Evolutionary conservation across 768 basidiomycete species (phyloP).

Genomic region (Guyanaporus albipodus): DNA sequence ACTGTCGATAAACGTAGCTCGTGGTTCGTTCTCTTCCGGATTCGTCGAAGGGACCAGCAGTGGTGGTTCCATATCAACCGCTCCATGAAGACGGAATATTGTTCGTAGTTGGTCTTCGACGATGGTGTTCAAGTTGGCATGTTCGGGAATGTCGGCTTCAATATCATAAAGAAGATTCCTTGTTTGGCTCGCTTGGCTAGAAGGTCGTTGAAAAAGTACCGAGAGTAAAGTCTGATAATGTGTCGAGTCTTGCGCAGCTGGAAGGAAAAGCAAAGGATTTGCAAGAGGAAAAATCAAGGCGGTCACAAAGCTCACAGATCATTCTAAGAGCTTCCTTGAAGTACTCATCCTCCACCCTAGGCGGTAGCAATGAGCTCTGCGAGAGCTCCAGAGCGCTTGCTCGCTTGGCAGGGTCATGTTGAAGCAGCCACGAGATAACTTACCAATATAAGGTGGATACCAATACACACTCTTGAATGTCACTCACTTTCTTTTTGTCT

Average conservation of each 20-base stretch:
- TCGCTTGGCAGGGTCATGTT: constrained; percentile 74
- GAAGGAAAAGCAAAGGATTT: not conserved
- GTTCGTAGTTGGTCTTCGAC: constrained; percentile 73
- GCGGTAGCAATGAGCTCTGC: constrained; percentile 72
- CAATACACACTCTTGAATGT: not conserved
- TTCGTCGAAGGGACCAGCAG: constrained; percentile 73
- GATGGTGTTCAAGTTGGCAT: constrained; percentile 65
- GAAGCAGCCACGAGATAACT: constrained; percentile 80
- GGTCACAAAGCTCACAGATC: constrained; percentile 52
- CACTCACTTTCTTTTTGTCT: constrained; percentile 68
- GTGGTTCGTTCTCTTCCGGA: constrained; percentile 56
- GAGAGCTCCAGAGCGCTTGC: constrained; percentile 83
- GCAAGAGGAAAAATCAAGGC: not conserved
- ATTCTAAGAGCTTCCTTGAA: constrained; percentile 74
- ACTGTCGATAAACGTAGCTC: constrained; percentile 74
- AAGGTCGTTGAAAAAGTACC: constrained; percentile 71
- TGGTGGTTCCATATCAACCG: constrained; percentile 82
- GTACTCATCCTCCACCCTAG: constrained; percentile 77
- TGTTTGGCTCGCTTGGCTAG: constrained; percentile 56
- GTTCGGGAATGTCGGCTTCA: constrained; percentile 63
- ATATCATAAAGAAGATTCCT: constrained; percentile 73
- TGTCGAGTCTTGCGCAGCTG: constrained; percentile 76
- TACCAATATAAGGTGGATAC: constrained; percentile 1
- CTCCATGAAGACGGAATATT: constrained; percentile 86
- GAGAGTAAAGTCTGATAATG: constrained; percentile 77